phyloP scores from a whole-genome alignment of 257 asterid genomes.

The Petunia axillaris region DNA sequence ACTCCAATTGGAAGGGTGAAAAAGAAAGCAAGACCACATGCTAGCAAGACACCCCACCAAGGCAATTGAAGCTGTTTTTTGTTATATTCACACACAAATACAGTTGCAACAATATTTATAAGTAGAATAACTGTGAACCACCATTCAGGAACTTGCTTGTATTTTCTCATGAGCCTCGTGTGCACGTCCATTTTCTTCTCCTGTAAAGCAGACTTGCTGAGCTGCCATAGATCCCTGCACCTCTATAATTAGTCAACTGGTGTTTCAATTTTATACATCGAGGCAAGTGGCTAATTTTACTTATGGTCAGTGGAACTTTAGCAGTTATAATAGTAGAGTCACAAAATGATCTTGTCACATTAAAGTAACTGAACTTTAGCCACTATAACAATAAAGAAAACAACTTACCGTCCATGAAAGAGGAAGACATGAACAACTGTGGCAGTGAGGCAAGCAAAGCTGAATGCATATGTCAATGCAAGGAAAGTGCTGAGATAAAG shows the following conservation, averaged over 20 bases:
- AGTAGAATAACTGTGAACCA: constrained; percentile 76
- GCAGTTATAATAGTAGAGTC: background rate
- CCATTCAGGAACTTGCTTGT: constrained; percentile 92
- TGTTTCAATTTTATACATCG: background rate
- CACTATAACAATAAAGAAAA: background rate
- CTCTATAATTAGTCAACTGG: constrained; percentile 28
- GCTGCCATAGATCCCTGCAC: constrained; percentile 75
- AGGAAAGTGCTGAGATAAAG: constrained; percentile 85
- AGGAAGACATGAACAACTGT: constrained; percentile 83
- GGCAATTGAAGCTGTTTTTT: constrained; percentile 86
- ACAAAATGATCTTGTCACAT: background rate
- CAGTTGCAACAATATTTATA: constrained; percentile 59
- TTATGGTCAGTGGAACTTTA: background rate
- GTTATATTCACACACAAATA: constrained; percentile 67
- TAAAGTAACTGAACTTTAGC: background rate
- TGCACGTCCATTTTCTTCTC: constrained; percentile 79
- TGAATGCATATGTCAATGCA: constrained; percentile 78
- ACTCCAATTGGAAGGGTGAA: constrained; percentile 94
- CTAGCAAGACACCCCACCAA: constrained; percentile 97
- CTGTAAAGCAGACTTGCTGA: constrained; percentile 78
- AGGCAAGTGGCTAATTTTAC: background rate
- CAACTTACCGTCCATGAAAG: constrained; percentile 83
- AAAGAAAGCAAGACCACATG: constrained; percentile 77
- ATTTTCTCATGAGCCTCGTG: constrained; percentile 83
- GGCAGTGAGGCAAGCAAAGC: constrained; percentile 95